Conservation (phyloP, 805 yeast species). For the Spathaspora passalidarum region DNA sequence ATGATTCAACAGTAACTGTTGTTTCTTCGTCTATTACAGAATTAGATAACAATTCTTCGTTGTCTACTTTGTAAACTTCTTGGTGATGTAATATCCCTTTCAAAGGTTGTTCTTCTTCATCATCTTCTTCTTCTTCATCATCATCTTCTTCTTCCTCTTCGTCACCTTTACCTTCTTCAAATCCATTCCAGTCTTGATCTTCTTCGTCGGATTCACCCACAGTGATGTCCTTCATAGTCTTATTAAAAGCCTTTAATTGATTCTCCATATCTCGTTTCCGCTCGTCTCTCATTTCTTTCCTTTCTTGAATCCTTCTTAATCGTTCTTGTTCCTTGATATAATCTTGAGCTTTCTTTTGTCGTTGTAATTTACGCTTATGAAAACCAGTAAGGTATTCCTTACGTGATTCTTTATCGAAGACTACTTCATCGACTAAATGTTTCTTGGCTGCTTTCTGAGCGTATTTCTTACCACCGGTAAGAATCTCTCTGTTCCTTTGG, state of each 20-base stretch:
- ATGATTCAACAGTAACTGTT: slow-evolving; percentile 37
- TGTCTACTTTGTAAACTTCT: slow-evolving; percentile 32
- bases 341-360: slow-evolving; percentile 83
- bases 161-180: slow-evolving; percentile 23
- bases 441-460: slow-evolving; percentile 63
- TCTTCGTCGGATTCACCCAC: slow-evolving; percentile 18
- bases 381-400: slow-evolving; percentile 89
- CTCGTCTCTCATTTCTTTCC: slow-evolving; percentile 69
- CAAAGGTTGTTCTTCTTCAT: slow-evolving; percentile 8
- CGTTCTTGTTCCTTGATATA: slow-evolving; percentile 76
- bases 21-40: slow-evolving; percentile 47
- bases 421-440: slow-evolving; percentile 77
- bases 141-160: slow-evolving; percentile 17
- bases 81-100: slow-evolving; percentile 47
- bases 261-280: slow-evolving; percentile 62
- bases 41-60: slow-evolving; percentile 17
- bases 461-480: slow-evolving; percentile 84
- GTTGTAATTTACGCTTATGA: slow-evolving; percentile 85
- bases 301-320: slow-evolving; percentile 68
- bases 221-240: slow-evolving; percentile 31
- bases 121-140: slow-evolving; percentile 10
- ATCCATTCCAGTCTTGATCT: slow-evolving; percentile 41
- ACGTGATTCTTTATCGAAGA: slow-evolving; percentile 77
- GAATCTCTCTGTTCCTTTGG: slow-evolving; percentile 71
- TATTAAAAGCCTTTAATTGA: slow-evolving; percentile 58